Evolutionary conservation across 371 early-diverging fungal species (phyloP).

Genomic region (Entomophthora muscae): DNA sequence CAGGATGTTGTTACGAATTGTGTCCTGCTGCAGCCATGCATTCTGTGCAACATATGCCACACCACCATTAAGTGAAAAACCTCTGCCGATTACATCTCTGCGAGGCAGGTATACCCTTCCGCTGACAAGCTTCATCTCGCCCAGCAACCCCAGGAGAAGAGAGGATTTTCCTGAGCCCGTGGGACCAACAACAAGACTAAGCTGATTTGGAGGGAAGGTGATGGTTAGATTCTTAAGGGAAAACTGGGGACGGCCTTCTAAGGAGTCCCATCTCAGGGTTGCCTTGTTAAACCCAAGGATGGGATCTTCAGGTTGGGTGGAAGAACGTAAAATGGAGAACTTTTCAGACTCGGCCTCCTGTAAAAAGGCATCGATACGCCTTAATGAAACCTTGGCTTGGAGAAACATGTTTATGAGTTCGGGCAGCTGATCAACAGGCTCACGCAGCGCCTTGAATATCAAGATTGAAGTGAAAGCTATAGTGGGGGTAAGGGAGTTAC

Average conservation of each 20-base stretch:
- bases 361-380: constrained; percentile 30
- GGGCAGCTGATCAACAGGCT: constrained; percentile 33
- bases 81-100: constrained; percentile 12
- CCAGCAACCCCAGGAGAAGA: constrained; percentile 43
- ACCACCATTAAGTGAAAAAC: constrained; percentile 23
- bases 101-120: constrained; percentile 27
- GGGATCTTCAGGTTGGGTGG: constrained; percentile 13
- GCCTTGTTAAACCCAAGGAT: constrained; percentile 26
- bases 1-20: constrained; percentile 67
- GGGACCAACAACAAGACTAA: constrained; percentile 40
- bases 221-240: constrained; percentile 23
- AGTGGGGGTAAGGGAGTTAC: constrained; percentile 32
- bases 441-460: constrained; percentile 30
- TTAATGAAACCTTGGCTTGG: constrained; percentile 29
- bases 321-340: constrained; percentile 11
- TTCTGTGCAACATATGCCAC: constrained; percentile 65
- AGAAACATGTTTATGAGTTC: constrained; percentile 28
- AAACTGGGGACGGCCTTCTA: constrained; percentile 19
- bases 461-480: constrained; percentile 41
- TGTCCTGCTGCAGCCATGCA: constrained; percentile 75
- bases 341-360: constrained; percentile 25
- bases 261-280: constrained; percentile 24
- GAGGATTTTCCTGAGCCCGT: constrained; percentile 45
- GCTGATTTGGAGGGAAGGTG: constrained; percentile 31
- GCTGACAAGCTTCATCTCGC: constrained; percentile 31